These are phyloP conservation scores for Mycena belliarum DNA, from an alignment of 768 basidiomycete genomes.

Conservation along the genomic window DNA sequence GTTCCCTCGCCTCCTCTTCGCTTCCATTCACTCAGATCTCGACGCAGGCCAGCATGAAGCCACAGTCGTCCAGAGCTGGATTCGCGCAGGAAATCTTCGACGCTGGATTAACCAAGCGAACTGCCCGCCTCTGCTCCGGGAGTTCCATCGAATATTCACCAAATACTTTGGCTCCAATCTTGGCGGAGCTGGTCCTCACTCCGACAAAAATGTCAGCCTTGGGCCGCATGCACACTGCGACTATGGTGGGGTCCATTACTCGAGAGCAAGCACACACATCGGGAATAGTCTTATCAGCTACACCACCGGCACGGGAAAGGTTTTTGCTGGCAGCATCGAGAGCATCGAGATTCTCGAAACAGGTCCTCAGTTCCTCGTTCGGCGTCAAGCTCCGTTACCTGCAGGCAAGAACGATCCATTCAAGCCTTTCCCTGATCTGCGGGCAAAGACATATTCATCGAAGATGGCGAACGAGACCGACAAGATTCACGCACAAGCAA, in stretches of 20 bases:
- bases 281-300: conserved; percentile 15
- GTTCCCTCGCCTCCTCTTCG: background rate
- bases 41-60: conserved; percentile 6
- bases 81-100: conserved; percentile 12
- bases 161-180: conserved; percentile 9
- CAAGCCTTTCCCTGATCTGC: conserved; percentile 4
- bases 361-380: background rate
- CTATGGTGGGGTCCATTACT: conserved; percentile 1
- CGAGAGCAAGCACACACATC: background rate
- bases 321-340: conserved; percentile 1
- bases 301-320: background rate
- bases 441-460: conserved; percentile 5
- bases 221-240: conserved; percentile 1
- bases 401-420: conserved; percentile 8
- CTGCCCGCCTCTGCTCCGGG: conserved; percentile 9
- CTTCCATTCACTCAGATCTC: background rate
- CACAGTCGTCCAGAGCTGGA: conserved; percentile 9
- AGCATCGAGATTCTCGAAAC: background rate
- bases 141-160: conserved; percentile 6
- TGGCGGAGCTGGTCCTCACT: background rate
- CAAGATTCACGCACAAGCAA: background rate
- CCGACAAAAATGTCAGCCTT: background rate
- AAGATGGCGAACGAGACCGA: background rate
- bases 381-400: conserved; percentile 6
- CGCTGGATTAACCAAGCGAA: conserved; percentile 24